Percentiles rank a stretch among this genome's conserved stretches.
Evolutionary conservation across 1,284 basidiomycete genomes (phyloP).

Genomic region (Ustilago cynodontis): DNA sequence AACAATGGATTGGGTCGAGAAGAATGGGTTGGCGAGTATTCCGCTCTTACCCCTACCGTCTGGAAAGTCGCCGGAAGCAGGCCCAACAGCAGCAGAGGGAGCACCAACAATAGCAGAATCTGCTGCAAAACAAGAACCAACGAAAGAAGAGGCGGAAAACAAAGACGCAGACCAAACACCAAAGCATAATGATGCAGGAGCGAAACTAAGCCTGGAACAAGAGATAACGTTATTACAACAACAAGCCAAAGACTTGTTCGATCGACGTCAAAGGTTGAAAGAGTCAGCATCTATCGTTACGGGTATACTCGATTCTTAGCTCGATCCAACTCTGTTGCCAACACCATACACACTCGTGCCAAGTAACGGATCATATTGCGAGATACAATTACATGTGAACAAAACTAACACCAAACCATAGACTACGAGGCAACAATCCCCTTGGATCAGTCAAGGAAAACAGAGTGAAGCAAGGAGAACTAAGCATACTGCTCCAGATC

Average conservation of each 20-base stretch:
- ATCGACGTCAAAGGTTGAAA: conserved; percentile 31
- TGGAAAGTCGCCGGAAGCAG: neutral
- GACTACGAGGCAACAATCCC: neutral
- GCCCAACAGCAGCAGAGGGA: neutral
- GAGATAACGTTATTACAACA: conserved; percentile 20
- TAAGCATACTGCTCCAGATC: conserved; percentile 76
- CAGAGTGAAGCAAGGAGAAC: neutral
- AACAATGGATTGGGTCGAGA: conserved; percentile 23
- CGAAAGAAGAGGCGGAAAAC: neutral
- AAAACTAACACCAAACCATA: neutral
- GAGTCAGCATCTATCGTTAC: conserved; percentile 37
- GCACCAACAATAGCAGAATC: neutral
- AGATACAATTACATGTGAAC: neutral
- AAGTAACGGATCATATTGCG: neutral
- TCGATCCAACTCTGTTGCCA: neutral
- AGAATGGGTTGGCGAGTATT: conserved; percentile 38
- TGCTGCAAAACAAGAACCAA: neutral
- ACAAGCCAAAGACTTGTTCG: conserved; percentile 38
- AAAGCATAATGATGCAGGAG: neutral
- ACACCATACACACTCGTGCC: neutral
- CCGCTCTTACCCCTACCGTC: conserved; percentile 11
- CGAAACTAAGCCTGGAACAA: neutral
- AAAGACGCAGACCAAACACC: neutral
- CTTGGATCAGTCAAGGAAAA: neutral
- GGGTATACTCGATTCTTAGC: conserved; percentile 41